phyloP scores from a whole-genome alignment of 169 alveolate species.

The Plasmodium fragile region DNA sequence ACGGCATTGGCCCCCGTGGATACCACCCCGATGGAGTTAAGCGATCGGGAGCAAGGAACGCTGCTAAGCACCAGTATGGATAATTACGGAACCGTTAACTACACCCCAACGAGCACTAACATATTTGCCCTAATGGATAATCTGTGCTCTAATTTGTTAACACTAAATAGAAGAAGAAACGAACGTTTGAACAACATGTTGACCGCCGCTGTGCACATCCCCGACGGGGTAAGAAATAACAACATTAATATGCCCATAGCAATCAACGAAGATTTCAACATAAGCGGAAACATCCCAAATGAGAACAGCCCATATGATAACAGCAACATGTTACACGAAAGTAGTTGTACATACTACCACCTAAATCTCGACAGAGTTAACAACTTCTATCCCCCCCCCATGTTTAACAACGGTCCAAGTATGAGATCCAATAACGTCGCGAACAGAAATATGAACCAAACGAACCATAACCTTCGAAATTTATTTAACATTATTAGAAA shows the following conservation, averaged over 20 bases:
- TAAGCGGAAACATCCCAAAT: conserved; percentile 1
- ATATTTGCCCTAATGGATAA: conserved; percentile 63
- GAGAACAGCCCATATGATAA: conserved; percentile 18
- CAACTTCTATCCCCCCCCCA: neutral
- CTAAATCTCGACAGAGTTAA: conserved; percentile 39
- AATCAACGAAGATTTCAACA: conserved; percentile 3
- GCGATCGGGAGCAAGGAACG: neutral
- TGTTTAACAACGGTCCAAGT: conserved; percentile 20
- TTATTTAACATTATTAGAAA: conserved; percentile 62
- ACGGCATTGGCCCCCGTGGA: neutral
- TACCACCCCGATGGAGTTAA: neutral
- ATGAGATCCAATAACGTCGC: neutral
- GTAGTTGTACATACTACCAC: conserved; percentile 15
- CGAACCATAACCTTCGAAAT: conserved; percentile 46
- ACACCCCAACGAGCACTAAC: neutral
- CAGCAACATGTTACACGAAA: neutral
- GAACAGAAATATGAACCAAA: conserved; percentile 1
- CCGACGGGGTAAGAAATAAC: conserved; percentile 37
- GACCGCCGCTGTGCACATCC: conserved; percentile 1
- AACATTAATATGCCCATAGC: neutral
- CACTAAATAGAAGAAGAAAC: conserved; percentile 21
- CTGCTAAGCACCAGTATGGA: neutral
- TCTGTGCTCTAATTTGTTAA: conserved; percentile 28
- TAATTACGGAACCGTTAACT: neutral
- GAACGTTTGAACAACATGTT: neutral